Conservation (phyloP, 257 asterid species). For the Schizonepeta tenuifolia region DNA sequence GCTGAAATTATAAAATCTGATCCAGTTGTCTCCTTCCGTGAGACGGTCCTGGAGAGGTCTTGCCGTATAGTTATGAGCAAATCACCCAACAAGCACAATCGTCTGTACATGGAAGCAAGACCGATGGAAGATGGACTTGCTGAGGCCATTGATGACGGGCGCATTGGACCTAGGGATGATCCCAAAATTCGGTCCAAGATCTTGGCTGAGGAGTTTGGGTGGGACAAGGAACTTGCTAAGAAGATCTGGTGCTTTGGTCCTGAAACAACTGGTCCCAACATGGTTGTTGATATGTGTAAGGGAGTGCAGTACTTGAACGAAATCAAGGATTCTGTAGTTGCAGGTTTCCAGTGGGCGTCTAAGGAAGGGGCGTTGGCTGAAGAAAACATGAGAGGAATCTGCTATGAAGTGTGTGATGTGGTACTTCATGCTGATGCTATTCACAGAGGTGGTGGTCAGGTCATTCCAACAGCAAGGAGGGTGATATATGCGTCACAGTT, state of each 20-base stretch:
- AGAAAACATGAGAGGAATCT: slow-evolving; percentile 51
- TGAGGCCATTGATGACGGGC: slow-evolving; percentile 59
- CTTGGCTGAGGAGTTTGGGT: slow-evolving; percentile 23
- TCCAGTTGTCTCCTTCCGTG: slow-evolving; percentile 59
- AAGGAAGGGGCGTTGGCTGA: slow-evolving; percentile 26
- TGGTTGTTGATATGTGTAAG: slow-evolving; percentile 66
- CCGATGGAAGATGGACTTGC: slow-evolving; percentile 58
- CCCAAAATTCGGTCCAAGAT: slow-evolving; percentile 25
- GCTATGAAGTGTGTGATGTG: slow-evolving; percentile 43
- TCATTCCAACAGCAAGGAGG: slow-evolving; percentile 52
- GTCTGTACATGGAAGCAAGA: slow-evolving; percentile 58
- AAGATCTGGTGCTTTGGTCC: slow-evolving; percentile 35
- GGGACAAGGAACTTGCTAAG: slow-evolving; percentile 47
- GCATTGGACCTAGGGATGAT: slow-evolving; percentile 37
- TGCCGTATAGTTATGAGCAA: slow-evolving; percentile 56
- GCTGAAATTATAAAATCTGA: slow-evolving; percentile 53
- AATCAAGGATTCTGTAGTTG: slow-evolving; percentile 29
- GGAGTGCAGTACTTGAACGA: slow-evolving; percentile 51
- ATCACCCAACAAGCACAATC: slow-evolving; percentile 59
- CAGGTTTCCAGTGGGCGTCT: slow-evolving; percentile 44
- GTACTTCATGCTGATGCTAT: slow-evolving; percentile 40
- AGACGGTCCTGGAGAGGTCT: slow-evolving; percentile 56
- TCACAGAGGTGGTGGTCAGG: slow-evolving; percentile 56
- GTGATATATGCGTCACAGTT: slow-evolving; percentile 50
- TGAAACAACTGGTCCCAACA: slow-evolving; percentile 37